Conservation (phyloP, 2,329 filamentous ascomycete genomes). For the Blumeria hordei region DNA sequence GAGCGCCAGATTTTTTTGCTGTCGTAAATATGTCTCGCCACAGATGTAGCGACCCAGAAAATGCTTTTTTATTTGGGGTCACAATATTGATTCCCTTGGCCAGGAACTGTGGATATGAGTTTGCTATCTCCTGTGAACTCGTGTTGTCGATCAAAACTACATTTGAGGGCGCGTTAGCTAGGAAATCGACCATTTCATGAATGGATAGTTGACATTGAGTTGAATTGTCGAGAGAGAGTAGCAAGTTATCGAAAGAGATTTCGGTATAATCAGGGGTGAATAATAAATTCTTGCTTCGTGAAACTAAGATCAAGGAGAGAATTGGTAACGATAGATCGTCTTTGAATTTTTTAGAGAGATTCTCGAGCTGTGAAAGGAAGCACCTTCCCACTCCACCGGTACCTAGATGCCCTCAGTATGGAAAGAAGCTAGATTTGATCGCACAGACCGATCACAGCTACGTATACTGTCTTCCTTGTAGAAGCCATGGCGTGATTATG, state of each 20-base stretch:
- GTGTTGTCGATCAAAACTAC: conserved; percentile 88
- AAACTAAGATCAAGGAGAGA: conserved; percentile 62
- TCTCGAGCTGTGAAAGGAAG: conserved; percentile 63
- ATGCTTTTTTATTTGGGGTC: conserved; percentile 96
- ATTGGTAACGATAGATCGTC: conserved; percentile 16
- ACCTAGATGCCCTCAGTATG: conserved; percentile 25
- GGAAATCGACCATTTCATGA: conserved; percentile 46
- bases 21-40: conserved; percentile 74
- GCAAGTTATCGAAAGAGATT: conserved; percentile 32
- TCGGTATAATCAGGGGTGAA: conserved; percentile 49
- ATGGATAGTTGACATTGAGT: conserved; percentile 26
- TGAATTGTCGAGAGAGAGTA: conserved; percentile 39
- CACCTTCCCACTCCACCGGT: conserved; percentile 80
- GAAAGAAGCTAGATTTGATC: conserved; percentile 4
- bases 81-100: conserved; percentile 69
- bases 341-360: conserved; percentile 39
- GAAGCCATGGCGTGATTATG: neutral
- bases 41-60: conserved; percentile 55
- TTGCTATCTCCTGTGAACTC: conserved; percentile 65
- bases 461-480: conserved; percentile 13
- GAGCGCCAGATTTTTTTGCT: conserved; percentile 44
- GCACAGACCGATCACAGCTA: conserved; percentile 20
- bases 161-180: conserved; percentile 52
- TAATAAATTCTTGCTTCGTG: conserved; percentile 63
- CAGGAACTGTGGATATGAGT: conserved; percentile 61